Evolutionary conservation across 2,329 filamentous ascomycete species (phyloP), one percentile per base, ranked within the genome.

Genomic region (Trichoderma sp.): DNA sequence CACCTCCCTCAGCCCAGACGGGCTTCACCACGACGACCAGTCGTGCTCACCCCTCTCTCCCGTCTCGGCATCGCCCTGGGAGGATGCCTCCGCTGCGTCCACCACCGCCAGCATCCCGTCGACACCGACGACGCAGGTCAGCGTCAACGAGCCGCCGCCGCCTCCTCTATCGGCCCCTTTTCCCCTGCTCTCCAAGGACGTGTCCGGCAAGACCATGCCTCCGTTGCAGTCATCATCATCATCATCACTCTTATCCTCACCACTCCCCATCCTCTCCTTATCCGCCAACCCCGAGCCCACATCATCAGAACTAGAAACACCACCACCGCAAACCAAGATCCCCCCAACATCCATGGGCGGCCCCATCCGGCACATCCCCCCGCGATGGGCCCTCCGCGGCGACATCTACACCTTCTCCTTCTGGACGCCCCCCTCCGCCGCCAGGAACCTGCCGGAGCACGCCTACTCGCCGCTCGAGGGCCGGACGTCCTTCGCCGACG

Each of bases 381-480:
- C 78, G 0, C 80, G 81, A 0, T 84, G 82, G 82, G 76, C 74
- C 12, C 76, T 81, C 57, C 80, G 77, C 64, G 79, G 76, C 43
- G 79, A 80, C 15, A 72, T 80, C 55, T 83, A 81, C 71, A 71
- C 78, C 51, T 76, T 83, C 61, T 71, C 71, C 51, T 81, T 81
- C 70, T 81, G 76, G 75, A 75, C 74, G 0, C 71, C 76, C 2
- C 66, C 67, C 3, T 60, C 70, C 3, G 68, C 73, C 9, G 74
- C 73, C n/a, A 67, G 68, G 19, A 69, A 73, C 7, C 74, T 82
- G 10, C 74, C 77, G 3, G 50, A 41, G 0, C 72, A 80, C 47
- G 71, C 79, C 5, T 84, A 80, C 70, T 80, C 80, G 0, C 80
- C 81, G 3, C 78, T 84, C 10, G 82, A 85, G 69, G 76, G 72